Percentiles rank a stretch among this genome's conserved stretches.
Conservation (phyloP, 176 grass and related monocot genomes). For the Pontederia crassipes region DNA sequence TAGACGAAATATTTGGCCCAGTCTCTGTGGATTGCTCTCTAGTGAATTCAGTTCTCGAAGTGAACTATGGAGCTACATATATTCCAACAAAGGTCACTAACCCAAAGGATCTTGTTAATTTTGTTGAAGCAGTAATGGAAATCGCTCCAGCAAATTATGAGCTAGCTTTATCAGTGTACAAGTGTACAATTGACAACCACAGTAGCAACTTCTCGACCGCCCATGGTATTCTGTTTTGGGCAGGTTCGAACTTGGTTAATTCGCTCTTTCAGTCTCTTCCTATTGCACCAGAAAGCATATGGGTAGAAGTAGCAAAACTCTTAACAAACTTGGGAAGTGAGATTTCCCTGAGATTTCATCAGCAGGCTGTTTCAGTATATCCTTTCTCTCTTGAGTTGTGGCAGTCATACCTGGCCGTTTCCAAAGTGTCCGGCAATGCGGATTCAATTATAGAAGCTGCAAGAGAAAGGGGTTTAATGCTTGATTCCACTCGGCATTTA, state of each 20-base stretch:
- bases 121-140: slow-evolving; percentile 70
- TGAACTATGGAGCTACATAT: slow-evolving; percentile 52
- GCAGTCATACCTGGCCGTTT: slow-evolving; percentile 41
- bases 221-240: slow-evolving; percentile 57
- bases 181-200: slow-evolving; percentile 28
- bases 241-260: slow-evolving; percentile 57
- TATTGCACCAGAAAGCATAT: slow-evolving; percentile 66
- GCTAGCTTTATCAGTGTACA: slow-evolving; percentile 60
- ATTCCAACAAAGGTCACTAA: slow-evolving; percentile 33
- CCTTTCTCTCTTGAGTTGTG: slow-evolving; percentile 82
- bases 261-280: slow-evolving; percentile 67
- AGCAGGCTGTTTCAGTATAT: slow-evolving; percentile 80
- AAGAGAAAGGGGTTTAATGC: slow-evolving; percentile 57
- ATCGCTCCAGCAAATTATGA: slow-evolving; percentile 72
- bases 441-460: slow-evolving; percentile 58
- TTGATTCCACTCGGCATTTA: slow-evolving; percentile 14
- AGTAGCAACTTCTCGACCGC: slow-evolving; percentile 25
- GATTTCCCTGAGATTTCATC: slow-evolving; percentile 51
- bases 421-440: slow-evolving; percentile 30
- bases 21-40: slow-evolving; percentile 41
- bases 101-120: slow-evolving; percentile 60
- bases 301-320: slow-evolving; percentile 52
- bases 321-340: slow-evolving; percentile 48
- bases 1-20: slow-evolving; percentile 68
- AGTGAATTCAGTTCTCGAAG: slow-evolving; percentile 72